These are phyloP conservation scores for Bolboschoenus planiculmis DNA, from an alignment of 176 grass and related monocot species.

Conservation along the genomic window DNA sequence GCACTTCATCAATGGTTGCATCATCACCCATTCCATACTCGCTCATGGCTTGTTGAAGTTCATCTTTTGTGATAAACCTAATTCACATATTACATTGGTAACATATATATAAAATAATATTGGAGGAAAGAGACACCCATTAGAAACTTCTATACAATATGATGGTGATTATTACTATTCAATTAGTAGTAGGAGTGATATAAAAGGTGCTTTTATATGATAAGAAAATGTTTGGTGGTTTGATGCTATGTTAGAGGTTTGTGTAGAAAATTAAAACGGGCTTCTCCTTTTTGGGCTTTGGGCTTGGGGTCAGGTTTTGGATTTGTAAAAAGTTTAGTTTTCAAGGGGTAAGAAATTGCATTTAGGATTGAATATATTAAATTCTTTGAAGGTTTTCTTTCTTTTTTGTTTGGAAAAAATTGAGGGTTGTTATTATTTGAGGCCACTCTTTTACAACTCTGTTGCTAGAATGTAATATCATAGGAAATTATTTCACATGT, in stretches of 20 bases:
- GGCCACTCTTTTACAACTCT: neutral
- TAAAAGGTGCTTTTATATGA: neutral
- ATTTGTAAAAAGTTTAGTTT: too few species aligned
- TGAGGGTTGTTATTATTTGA: neutral
- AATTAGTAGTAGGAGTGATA: neutral
- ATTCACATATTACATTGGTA: neutral
- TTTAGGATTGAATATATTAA: neutral
- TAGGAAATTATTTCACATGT: neutral
- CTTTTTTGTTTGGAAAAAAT: too few species aligned
- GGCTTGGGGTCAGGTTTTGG: neutral
- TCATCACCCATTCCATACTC: constrained; percentile 26
- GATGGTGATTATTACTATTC: neutral
- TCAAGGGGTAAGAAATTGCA: neutral
- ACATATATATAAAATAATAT: neutral
- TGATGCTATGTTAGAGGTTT: neutral
- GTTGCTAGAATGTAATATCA: neutral
- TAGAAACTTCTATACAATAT: neutral
- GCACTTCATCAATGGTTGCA: constrained; percentile 25
- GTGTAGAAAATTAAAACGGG: neutral
- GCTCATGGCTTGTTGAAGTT: neutral
- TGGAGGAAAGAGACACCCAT: neutral
- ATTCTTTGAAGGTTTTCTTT: neutral
- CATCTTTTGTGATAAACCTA: constrained; percentile 24
- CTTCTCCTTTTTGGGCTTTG: neutral
- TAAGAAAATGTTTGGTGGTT: neutral